These are phyloP conservation scores for Zymoseptoria tritici DNA, from an alignment of 2,329 filamentous ascomycete species.

Conservation along the genomic window DNA sequence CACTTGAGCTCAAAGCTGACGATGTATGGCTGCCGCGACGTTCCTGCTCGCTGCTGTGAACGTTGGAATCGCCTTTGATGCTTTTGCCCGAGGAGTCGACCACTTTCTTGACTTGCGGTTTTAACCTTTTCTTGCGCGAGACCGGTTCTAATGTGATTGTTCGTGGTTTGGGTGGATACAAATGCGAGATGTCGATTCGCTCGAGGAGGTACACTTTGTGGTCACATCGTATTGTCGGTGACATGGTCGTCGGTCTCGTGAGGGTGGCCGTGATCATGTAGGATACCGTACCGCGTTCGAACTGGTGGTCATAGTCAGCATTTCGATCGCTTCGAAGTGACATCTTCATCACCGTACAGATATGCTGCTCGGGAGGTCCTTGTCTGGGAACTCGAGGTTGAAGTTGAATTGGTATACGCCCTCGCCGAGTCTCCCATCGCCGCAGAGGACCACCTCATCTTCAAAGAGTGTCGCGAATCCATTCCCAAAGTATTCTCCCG, in stretches of 20 bases:
- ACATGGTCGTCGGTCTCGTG: slow-evolving; percentile 80
- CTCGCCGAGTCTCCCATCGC: slow-evolving; percentile 65
- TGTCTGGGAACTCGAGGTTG: slow-evolving; percentile 61
- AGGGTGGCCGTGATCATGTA: slow-evolving; percentile 87
- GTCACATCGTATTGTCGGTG: slow-evolving; percentile 71
- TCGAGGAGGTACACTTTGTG: slow-evolving; percentile 73
- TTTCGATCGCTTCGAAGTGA: slow-evolving; percentile 13
- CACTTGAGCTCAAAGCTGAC: slow-evolving; percentile 20
- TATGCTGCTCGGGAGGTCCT: slow-evolving; percentile 79
- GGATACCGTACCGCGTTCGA: slow-evolving; percentile 86
- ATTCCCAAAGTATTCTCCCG: slow-evolving; percentile 59
- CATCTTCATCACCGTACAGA: slow-evolving; percentile 55
- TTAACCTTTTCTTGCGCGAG: slow-evolving; percentile 58
- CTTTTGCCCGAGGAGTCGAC: slow-evolving; percentile 22
- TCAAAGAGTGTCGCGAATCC: slow-evolving; percentile 75
- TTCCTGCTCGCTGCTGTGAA: slow-evolving; percentile 17
- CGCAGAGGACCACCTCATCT: slow-evolving; percentile 72
- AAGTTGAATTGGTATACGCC: slow-evolving; percentile 76
- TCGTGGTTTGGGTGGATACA: slow-evolving; percentile 67
- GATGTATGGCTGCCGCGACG: slow-evolving; percentile 21
- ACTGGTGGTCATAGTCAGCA: slow-evolving; percentile 49
- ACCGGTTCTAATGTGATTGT: slow-evolving; percentile 84
- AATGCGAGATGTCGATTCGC: slow-evolving; percentile 71
- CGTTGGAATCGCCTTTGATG: slow-evolving; percentile 17
- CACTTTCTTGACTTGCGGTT: slow-evolving; percentile 39